Evolutionary conservation across 345 rosid species (phyloP).

Genomic region (Citrus australasica): DNA sequence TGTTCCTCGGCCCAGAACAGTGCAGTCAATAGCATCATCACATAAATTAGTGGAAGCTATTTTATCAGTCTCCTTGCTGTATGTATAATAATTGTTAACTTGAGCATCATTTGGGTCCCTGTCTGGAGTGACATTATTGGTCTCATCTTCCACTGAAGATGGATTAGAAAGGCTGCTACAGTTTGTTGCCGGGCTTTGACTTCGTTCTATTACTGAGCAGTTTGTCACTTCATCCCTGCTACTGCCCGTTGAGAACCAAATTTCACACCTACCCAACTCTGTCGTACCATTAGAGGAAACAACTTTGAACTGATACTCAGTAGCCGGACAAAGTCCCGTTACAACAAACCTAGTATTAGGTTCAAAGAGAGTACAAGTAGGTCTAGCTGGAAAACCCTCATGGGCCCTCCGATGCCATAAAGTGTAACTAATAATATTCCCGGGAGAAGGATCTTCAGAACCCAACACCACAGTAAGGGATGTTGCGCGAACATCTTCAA

Average conservation of each 20-base stretch:
- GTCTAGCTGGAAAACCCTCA: slow-evolving; percentile 56
- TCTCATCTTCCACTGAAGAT: slow-evolving; percentile 84
- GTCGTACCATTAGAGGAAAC: slow-evolving; percentile 45
- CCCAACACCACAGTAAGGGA: slow-evolving; percentile 61
- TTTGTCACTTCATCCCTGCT: slow-evolving; percentile 41
- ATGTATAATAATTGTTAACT: slow-evolving; percentile 37
- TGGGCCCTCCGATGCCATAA: slow-evolving; percentile 76
- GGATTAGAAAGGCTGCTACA: slow-evolving; percentile 89
- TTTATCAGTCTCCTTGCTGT: slow-evolving; percentile 38
- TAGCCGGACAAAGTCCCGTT: slow-evolving; percentile 59
- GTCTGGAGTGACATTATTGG: slow-evolving; percentile 43
- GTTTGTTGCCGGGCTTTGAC: slow-evolving; percentile 89
- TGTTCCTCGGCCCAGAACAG: slow-evolving; percentile 24
- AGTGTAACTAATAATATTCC: slow-evolving; percentile 44
- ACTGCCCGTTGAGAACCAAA: slow-evolving; percentile 36
- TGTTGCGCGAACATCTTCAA: slow-evolving; percentile 64
- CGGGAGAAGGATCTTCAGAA: slow-evolving; percentile 37
- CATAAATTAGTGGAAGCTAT: slow-evolving; percentile 27
- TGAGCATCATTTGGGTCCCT: slow-evolving; percentile 45
- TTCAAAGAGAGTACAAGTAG: slow-evolving; percentile 60
- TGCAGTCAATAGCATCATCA: slow-evolving; percentile 25
- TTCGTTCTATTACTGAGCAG: slow-evolving; percentile 54
- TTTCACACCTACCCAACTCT: slow-evolving; percentile 52
- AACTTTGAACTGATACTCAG: slow-evolving; percentile 67
- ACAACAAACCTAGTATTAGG: slow-evolving; percentile 64